phyloP scores from a whole-genome alignment of 495 filamentous ascomycete genomes.

The Aspergillus affinis region DNA sequence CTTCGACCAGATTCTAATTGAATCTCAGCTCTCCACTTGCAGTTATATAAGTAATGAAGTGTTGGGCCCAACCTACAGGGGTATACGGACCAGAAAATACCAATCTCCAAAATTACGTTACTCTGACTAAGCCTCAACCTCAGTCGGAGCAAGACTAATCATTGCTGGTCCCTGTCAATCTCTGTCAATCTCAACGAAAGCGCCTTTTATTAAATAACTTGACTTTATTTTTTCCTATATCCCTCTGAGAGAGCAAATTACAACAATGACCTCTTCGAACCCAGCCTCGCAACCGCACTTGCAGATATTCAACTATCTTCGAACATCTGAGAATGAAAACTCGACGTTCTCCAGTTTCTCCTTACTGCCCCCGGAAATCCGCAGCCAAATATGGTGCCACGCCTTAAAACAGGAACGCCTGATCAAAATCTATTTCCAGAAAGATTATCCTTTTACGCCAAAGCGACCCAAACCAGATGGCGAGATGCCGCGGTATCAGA shows the following conservation, averaged over 20 bases:
- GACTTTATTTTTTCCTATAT: background rate
- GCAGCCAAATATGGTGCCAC: background rate
- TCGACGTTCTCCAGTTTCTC: background rate
- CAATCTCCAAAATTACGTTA: background rate
- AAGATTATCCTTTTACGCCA: background rate
- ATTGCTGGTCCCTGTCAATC: background rate
- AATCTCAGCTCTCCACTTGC: too few species aligned
- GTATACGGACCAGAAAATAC: background rate
- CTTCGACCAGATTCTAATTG: too few species aligned
- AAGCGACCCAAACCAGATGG: background rate
- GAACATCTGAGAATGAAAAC: background rate
- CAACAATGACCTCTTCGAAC: background rate
- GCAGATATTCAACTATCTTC: slow-evolving; percentile 2
- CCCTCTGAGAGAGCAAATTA: background rate
- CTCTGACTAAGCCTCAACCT: background rate
- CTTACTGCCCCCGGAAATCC: slow-evolving; percentile 3
- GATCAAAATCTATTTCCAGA: background rate
- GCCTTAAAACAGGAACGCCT: background rate
- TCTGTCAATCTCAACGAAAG: background rate
- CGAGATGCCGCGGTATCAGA: background rate
- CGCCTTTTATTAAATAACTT: background rate
- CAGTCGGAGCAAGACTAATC: background rate
- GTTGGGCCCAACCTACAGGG: background rate
- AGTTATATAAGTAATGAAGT: too few species aligned
- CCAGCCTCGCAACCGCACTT: slow-evolving; percentile 3